Base-by-base conservation (phyloP, 805 yeast genomes). In the Candida germanica region DNA sequence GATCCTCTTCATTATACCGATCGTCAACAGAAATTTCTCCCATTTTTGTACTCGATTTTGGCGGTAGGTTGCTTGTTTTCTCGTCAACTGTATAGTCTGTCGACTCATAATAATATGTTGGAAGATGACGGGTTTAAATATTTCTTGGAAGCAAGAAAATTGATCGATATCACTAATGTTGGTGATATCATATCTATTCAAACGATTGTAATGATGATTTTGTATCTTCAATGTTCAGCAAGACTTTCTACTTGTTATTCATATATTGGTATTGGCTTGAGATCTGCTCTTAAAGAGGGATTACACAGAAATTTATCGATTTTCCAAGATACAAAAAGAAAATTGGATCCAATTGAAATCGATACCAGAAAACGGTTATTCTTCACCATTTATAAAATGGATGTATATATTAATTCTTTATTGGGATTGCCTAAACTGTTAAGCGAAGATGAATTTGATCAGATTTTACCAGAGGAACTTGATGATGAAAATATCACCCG, bases 331-430 rank as follows among this genome's bases (percentile, higher is more conserved):
- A 66, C 78, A 28, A 69, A 77, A 46, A 39, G 69, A 16, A 78
- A 79, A 47, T 66, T 73, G 31, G 83, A 83, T 47, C 89, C 89
- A 1, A 79, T 88, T 22, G 94, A 86, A 53, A 66, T 79, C 25
- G 96, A 89, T 52, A 83, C 86, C 1, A 69, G 95, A 42, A 88
- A 87, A 58, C 69, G 96, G 40, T 61, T 89, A 27, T 88, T 88
- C 56, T 88, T 91, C 85, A 83, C 96, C 1, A 81, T 88, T 43
- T 83, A 85, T 56, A 88, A 88, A 56, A 83, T 87, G 83, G 96
- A 89, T 53, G 79, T 87, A 29, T 88, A 89, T 55, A 85, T 87
- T 50, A 86, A 85, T 55, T 83, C 95, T 6, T 79, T 88, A 64
- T 56, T 89, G 45, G 96, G 96, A 1, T 66, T 88, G 33, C 97